Base-by-base conservation (phyloP, 805 yeast genomes). In the Crinitomyces ghanaensis region DNA sequence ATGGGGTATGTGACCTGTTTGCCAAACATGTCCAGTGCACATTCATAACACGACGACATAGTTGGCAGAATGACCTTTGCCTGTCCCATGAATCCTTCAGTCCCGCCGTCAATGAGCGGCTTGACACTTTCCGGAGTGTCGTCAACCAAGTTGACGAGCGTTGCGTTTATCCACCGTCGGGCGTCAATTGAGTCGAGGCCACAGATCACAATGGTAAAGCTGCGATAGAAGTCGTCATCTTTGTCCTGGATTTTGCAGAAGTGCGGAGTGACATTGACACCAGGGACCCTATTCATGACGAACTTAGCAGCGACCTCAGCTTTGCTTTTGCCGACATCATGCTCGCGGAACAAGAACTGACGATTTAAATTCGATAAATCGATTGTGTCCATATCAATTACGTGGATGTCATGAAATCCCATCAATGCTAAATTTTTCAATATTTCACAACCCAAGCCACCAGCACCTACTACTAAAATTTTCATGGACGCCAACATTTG, bases 51-150 rank as follows among this genome's bases (percentile, higher is more conserved):
- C 0, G 95, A 79, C 0, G 88, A 73, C 19, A 84, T 56, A 0
- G 83, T 74, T 1, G 98, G 97, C 12, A 85, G 57, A 24, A 88
- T 84, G 9, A 84, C 78, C 47, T 94, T 74, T 9, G 85, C 70
- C 48, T 88, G 95, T 2, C 98, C 98, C 43, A 80, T 70, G 49
- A 88, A 78, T 0, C 96, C 96, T 51, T 88, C 97, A 0, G 95
- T 80, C 2, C 96, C 98, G 3, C 96, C 96, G 52, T 88, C 98
- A 11, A 91, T 73, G 50, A 88, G 54, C 0, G 85, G 84, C 28
- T 74, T 72, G 13, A 72, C 53, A 2, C 63, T 54, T 9, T 60
- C 64, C 9, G 67, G 67, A 31, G 62, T 60, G 9, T 40, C 38
- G 30, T 68, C 74, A 3, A 81, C 84, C 41, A 86, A 47, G 6